These are phyloP conservation scores for Calonectria henricotiae DNA, from an alignment of 2,329 filamentous ascomycete genomes.

Conservation along the genomic window DNA sequence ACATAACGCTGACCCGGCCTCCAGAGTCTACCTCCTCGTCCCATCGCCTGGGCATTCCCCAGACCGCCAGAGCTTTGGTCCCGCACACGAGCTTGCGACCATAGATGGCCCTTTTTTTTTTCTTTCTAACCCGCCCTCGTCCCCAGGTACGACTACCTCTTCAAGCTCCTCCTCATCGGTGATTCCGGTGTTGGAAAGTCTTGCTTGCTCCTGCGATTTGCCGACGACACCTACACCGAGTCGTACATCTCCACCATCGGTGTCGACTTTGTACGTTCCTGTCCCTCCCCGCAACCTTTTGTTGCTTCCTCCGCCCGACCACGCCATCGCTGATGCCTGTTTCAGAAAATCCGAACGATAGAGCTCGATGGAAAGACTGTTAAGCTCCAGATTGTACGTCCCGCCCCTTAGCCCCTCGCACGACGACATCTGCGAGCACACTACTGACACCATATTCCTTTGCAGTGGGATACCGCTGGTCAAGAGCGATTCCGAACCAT, in stretches of 20 bases:
- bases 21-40: constrained; percentile 48
- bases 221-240: constrained; percentile 99
- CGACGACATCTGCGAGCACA: neutral
- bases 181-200: constrained; percentile 99
- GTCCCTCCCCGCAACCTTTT: constrained; percentile 12
- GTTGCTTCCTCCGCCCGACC: constrained; percentile 17
- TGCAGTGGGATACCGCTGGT: constrained; percentile 97
- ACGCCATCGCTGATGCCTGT: constrained; percentile 38
- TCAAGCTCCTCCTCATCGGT: constrained; percentile 99
- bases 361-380: constrained; percentile 99
- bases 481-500: constrained; percentile 99
- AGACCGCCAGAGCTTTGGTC: constrained; percentile 12
- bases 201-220: constrained; percentile 96
- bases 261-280: constrained; percentile 91
- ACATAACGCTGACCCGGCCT: constrained; percentile 49
- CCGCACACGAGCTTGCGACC: constrained; percentile 30
- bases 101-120: constrained; percentile 38
- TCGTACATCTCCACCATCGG: constrained; percentile 99
- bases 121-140: constrained; percentile 48
- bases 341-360: constrained; percentile 98
- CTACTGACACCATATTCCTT: constrained; percentile 38
- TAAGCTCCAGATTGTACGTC: constrained; percentile 96
- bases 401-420: constrained; percentile 9
- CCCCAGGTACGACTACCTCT: constrained; percentile 98
- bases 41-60: constrained; percentile 33